These are phyloP conservation scores for Claviceps sorghi DNA, from an alignment of 2,329 filamentous ascomycete species.

Conservation along the genomic window DNA sequence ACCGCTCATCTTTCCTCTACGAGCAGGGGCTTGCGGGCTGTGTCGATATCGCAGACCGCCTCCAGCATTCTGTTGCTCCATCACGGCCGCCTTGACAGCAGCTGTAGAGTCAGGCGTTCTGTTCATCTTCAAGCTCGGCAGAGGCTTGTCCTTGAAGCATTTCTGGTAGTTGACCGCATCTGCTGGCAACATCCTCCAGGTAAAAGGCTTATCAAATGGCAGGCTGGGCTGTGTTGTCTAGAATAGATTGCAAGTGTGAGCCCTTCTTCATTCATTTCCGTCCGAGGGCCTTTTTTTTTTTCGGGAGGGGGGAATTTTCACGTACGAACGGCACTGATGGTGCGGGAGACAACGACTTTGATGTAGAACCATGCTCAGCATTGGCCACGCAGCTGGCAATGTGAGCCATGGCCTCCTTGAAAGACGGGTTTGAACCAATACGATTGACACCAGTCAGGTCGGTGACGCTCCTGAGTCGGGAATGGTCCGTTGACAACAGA, in stretches of 20 bases:
- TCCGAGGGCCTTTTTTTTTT: neutral
- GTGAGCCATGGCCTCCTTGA: constrained; percentile 37
- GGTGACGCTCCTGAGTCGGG: neutral
- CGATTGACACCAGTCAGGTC: neutral
- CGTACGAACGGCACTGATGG: constrained; percentile 31
- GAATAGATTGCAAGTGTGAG: constrained; percentile 3
- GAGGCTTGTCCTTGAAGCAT: constrained; percentile 39
- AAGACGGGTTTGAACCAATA: neutral
- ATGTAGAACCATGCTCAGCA: constrained; percentile 35
- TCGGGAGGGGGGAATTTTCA: neutral
- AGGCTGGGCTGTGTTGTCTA: constrained; percentile 3
- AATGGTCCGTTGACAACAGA: neutral
- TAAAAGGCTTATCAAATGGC: constrained; percentile 30
- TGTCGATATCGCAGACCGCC: constrained; percentile 2
- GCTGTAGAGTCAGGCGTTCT: constrained; percentile 38
- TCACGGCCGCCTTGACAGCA: constrained; percentile 28
- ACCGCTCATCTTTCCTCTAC: constrained; percentile 49
- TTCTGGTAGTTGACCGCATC: constrained; percentile 45
- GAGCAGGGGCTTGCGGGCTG: constrained; percentile 31
- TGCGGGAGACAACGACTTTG: constrained; percentile 32
- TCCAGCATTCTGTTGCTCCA: constrained; percentile 24
- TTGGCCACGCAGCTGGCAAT: constrained; percentile 45
- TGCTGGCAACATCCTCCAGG: constrained; percentile 45
- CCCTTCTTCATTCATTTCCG: neutral
- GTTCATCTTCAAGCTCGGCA: constrained; percentile 22